Evolutionary conservation across 495 filamentous ascomycete genomes (phyloP).

Genomic region (Penicillium herquei): DNA sequence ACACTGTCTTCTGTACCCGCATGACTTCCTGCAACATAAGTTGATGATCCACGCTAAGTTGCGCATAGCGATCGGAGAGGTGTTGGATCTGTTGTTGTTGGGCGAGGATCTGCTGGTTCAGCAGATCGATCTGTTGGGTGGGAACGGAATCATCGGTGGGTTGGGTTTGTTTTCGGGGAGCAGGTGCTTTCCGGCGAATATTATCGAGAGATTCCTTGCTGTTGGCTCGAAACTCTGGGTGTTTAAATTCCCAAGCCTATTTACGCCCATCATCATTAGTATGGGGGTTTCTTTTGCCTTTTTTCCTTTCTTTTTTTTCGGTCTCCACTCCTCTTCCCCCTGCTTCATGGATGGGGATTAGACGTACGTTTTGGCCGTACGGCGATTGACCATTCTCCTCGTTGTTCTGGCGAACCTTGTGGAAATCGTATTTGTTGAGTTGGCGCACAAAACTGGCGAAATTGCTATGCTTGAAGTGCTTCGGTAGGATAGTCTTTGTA

Average conservation of each 20-base stretch:
- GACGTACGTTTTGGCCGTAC: constrained; percentile 82
- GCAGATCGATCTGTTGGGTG: constrained; percentile 82
- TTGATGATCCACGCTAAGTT: constrained; percentile 80
- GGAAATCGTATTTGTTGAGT: constrained; percentile 99
- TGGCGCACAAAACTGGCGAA: constrained; percentile 99
- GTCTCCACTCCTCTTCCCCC: too few species aligned
- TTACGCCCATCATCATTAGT: background rate
- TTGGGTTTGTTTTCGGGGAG: constrained; percentile 73
- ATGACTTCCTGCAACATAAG: constrained; percentile 86
- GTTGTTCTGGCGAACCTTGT: constrained; percentile 96
- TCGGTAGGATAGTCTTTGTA: constrained; percentile 93
- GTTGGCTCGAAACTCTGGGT: constrained; percentile 93
- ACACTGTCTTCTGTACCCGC: constrained; percentile 82
- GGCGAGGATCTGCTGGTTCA: constrained; percentile 83
- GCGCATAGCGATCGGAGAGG: constrained; percentile 79
- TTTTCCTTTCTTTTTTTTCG: too few species aligned
- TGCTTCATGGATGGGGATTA: too few species aligned
- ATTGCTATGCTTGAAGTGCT: constrained; percentile 99
- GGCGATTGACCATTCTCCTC: constrained; percentile 90
- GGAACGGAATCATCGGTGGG: constrained; percentile 70
- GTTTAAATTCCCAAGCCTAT: constrained; percentile 97
- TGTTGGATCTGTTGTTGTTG: constrained; percentile 90
- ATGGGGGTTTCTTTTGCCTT: background rate
- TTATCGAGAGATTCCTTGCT: constrained; percentile 97
- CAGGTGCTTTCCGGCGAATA: constrained; percentile 92